Conservation (phyloP, 306 rosid genomes). For the Quercus glauca region DNA sequence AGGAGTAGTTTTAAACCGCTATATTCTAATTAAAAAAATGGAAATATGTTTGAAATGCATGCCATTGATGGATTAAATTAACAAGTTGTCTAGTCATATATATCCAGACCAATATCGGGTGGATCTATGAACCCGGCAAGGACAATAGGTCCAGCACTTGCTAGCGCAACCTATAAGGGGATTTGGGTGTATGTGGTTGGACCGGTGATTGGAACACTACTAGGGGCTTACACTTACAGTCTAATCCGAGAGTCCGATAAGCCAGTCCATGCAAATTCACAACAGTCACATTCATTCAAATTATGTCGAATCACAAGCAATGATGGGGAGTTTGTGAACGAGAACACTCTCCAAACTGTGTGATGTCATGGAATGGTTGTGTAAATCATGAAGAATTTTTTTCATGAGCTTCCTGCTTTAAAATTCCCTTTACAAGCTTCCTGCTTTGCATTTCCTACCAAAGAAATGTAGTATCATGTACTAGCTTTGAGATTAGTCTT, state of each 20-base stretch:
- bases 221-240: conserved; percentile 63
- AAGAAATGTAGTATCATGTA: not conserved
- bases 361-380: conserved; percentile 13
- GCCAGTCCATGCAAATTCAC: conserved; percentile 15
- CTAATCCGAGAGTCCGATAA: conserved; percentile 43
- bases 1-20: no score
- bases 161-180: conserved; percentile 48
- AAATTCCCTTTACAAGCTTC: not conserved
- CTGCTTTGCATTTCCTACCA: not conserved
- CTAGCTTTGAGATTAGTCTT: not conserved
- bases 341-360: conserved; percentile 9
- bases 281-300: conserved; percentile 32
- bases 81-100: conserved; percentile 5
- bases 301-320: conserved; percentile 22
- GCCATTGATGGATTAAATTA: not conserved
- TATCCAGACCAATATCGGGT: conserved; percentile 76
- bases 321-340: not conserved
- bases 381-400: not conserved
- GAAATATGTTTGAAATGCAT: no score
- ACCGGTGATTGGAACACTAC: conserved; percentile 63
- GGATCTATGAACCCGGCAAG: conserved; percentile 96
- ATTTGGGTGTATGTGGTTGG: conserved; percentile 73
- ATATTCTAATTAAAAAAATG: no score
- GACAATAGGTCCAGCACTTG: conserved; percentile 80
- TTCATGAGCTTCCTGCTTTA: not conserved